A percentile compares a stretch with the other conserved stretches of the same genome.
phyloP scores from a whole-genome alignment of 177 flowering plant species.

The Vitis hybrid region DNA sequence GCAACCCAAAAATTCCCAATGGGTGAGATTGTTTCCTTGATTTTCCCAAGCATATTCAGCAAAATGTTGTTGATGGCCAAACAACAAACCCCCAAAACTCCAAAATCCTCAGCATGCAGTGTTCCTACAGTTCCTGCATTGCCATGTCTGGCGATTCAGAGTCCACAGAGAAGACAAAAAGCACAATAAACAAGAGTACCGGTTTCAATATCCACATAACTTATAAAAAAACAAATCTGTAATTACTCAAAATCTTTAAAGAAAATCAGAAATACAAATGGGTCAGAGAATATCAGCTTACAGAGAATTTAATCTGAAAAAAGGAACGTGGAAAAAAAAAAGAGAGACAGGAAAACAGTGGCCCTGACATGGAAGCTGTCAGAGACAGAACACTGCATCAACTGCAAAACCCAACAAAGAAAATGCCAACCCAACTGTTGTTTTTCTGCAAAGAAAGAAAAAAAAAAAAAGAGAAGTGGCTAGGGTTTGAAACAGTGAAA shows the following conservation, averaged over 20 bases:
- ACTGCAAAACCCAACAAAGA: not conserved
- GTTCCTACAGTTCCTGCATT: not conserved
- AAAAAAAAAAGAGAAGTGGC: not conserved
- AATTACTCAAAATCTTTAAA: not conserved
- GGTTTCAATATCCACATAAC: not conserved
- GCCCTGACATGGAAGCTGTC: constrained; percentile 24
- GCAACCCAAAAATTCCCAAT: not conserved
- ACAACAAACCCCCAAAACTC: not conserved
- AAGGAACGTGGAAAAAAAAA: not conserved
- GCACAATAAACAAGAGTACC: not conserved
- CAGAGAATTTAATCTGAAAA: not conserved
- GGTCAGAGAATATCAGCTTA: not conserved
- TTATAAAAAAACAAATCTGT: not conserved
- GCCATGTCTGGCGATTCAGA: constrained; percentile 4
- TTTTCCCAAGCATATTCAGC: not conserved
- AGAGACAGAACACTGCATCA: constrained; percentile 4
- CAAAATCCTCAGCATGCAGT: not conserved
- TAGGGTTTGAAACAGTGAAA: not conserved
- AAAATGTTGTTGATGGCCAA: not conserved
- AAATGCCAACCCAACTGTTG: not conserved
- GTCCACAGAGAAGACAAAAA: not conserved
- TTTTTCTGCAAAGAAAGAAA: not conserved
- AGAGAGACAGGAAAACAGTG: constrained; percentile 14
- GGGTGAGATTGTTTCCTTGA: not conserved
- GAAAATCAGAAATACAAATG: not conserved